These are phyloP conservation scores for Trametes cinnabarina DNA, from an alignment of 768 basidiomycete species.

Conservation along the genomic window DNA sequence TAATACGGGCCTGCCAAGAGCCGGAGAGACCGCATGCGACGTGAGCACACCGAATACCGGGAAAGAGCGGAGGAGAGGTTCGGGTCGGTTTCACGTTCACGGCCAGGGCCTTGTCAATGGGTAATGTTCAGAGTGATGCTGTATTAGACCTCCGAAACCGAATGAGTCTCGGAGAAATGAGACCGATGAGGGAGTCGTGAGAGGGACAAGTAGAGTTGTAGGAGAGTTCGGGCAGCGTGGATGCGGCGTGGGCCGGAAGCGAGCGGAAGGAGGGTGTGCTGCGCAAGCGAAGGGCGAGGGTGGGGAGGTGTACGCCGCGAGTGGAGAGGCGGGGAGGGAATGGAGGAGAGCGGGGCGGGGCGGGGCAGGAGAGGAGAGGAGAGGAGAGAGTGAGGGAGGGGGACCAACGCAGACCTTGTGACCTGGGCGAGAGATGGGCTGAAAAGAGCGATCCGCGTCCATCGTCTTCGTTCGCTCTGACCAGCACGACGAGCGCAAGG, in stretches of 20 bases:
- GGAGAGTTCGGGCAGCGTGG: background rate
- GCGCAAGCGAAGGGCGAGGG: background rate
- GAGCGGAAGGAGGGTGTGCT: background rate
- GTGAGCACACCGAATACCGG: background rate
- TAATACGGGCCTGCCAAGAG: background rate
- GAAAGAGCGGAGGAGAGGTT: background rate
- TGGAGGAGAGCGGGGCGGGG: background rate
- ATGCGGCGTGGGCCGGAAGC: background rate
- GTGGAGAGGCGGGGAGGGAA: background rate
- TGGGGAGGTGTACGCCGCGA: background rate
- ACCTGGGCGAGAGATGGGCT: background rate
- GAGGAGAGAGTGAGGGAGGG: background rate
- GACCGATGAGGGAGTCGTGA: slow-evolving; percentile 1
- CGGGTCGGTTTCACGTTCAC: background rate
- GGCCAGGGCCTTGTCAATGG: too few species aligned
- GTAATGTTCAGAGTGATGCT: background rate
- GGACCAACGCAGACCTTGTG: background rate
- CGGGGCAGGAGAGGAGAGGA: background rate
- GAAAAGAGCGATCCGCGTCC: background rate
- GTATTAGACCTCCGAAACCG: background rate
- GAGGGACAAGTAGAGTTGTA: background rate
- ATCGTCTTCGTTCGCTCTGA: background rate
- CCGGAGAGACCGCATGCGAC: background rate
- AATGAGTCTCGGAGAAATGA: background rate
- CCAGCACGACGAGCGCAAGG: background rate